A percentile compares a stretch with the other conserved stretches of the same genome.
Evolutionary conservation across 495 filamentous ascomycete species (phyloP).

Genomic region (Lepidopterella palustris): DNA sequence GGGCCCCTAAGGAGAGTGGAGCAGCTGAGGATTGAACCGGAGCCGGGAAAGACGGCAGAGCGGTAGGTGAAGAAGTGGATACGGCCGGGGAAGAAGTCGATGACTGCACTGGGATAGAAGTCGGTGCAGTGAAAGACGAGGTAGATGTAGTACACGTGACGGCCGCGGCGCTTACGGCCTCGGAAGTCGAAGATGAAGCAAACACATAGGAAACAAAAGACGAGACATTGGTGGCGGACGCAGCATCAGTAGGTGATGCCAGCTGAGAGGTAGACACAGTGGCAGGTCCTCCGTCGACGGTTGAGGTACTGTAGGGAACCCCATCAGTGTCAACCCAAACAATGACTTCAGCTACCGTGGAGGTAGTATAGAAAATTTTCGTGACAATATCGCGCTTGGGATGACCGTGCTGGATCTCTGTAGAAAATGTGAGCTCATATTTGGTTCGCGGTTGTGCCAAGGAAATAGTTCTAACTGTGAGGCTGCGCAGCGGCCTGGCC

Average conservation of each 20-base stretch:
- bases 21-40: not conserved
- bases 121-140: not conserved
- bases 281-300: not conserved
- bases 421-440: not conserved
- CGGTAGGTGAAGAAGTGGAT: not conserved
- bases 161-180: not conserved
- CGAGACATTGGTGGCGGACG: not conserved
- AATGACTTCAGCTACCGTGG: conserved; percentile 43
- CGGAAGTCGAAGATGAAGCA: not conserved
- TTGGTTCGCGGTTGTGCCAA: not conserved
- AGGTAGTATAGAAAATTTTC: conserved; percentile 37
- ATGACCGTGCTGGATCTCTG: conserved; percentile 19
- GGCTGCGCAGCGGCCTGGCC: conserved; percentile 41
- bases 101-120: not conserved
- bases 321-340: conserved; percentile 62
- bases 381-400: conserved; percentile 34
- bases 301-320: conserved; percentile 39
- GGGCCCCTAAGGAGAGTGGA: not conserved
- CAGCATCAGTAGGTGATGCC: not conserved
- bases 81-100: not conserved
- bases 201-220: not conserved
- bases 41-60: not conserved
- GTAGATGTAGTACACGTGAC: not conserved
- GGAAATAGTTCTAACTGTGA: conserved; percentile 34
- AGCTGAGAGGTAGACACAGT: not conserved